Conservation (phyloP, 2,329 filamentous ascomycete species). For the Colletotrichum lini region DNA sequence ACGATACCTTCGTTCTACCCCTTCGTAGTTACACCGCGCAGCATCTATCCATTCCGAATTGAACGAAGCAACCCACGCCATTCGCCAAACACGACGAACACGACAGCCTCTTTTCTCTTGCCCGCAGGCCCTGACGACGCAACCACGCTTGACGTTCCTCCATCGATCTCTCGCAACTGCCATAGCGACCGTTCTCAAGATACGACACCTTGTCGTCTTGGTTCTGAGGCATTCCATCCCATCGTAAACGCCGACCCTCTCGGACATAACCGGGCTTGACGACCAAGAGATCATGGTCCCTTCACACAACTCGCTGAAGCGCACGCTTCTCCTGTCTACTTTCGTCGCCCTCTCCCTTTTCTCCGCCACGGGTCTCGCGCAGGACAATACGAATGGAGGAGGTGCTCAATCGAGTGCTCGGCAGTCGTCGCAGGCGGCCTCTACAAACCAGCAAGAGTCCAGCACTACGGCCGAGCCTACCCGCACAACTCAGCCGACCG, state of each 20-base stretch:
- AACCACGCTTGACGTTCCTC: conserved; percentile 11
- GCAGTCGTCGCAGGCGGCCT: conserved; percentile 2
- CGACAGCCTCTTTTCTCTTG: conserved; percentile 12
- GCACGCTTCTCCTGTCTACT: conserved; percentile 81
- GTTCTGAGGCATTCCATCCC: conserved; percentile 9
- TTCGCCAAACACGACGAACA: conserved; percentile 30
- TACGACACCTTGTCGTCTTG: not conserved
- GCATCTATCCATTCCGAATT: conserved; percentile 1
- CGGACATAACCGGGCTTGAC: not conserved
- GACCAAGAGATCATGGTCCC: conserved; percentile 32
- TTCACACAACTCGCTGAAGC: conserved; percentile 37
- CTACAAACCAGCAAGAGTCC: conserved; percentile 23
- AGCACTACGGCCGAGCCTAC: conserved; percentile 42
- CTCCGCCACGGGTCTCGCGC: conserved; percentile 52
- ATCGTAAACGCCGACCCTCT: conserved; percentile 1
- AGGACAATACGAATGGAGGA: conserved; percentile 44
- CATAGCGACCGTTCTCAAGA: not conserved
- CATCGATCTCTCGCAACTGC: conserved; percentile 1
- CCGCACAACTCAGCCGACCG: conserved; percentile 36
- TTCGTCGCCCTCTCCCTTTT: conserved; percentile 68
- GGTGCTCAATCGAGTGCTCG: conserved; percentile 17
- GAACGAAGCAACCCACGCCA: conserved; percentile 19
- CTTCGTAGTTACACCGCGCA: conserved; percentile 4
- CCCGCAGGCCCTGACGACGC: conserved; percentile 12
- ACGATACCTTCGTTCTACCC: conserved; percentile 33